Percentiles rank a stretch among this genome's conserved stretches.
Conservation (phyloP, 345 rosid species). For the Brassica cretica region DNA sequence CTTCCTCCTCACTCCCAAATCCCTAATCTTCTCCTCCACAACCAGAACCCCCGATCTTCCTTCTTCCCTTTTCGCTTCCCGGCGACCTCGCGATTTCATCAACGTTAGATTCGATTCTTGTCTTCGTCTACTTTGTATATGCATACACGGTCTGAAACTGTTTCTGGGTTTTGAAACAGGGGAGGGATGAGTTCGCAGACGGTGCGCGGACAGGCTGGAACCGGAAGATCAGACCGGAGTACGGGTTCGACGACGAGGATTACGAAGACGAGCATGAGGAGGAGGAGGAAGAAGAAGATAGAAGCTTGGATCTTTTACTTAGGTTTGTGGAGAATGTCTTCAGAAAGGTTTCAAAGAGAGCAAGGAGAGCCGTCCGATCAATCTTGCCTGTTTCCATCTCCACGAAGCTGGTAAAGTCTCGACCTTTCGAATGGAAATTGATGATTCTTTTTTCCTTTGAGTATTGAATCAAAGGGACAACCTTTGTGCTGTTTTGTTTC, state of each 20-base stretch:
- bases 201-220: conserved; percentile 65
- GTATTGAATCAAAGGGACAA: background rate
- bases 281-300: conserved; percentile 69
- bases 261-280: conserved; percentile 45
- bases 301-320: conserved; percentile 83
- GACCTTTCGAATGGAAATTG: background rate
- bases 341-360: conserved; percentile 65
- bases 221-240: conserved; percentile 58
- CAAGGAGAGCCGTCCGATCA: conserved; percentile 78
- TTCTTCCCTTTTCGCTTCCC: conserved; percentile 32
- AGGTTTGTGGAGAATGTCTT: conserved; percentile 70
- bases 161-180: conserved; percentile 21
- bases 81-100: conserved; percentile 41
- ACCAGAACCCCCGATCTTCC: background rate
- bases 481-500: background rate
- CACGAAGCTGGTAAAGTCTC: conserved; percentile 52
- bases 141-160: background rate
- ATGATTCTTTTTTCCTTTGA: background rate
- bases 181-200: conserved; percentile 42
- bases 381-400: conserved; percentile 73
- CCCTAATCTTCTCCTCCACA: conserved; percentile 28
- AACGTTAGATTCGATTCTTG: conserved; percentile 16
- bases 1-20: conserved; percentile 24
- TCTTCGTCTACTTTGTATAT: background rate
- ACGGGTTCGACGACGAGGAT: conserved; percentile 33